Conservation (phyloP, 2,329 filamentous ascomycete genomes). For the Clarireedia monteithiana region DNA sequence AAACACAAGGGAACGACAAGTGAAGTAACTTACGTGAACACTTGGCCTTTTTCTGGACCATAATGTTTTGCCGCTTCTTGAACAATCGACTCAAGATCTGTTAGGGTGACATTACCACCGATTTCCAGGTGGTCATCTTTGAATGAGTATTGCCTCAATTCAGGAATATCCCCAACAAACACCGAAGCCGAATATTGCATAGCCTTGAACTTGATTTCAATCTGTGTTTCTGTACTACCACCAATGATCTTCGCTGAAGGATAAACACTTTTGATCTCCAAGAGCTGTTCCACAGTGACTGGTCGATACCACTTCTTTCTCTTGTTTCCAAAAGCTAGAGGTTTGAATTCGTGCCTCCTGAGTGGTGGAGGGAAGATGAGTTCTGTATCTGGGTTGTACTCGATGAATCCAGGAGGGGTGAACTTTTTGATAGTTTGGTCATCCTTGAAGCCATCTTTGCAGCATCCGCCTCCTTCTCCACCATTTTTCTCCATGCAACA, state of each 20-base stretch:
- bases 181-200: slow-evolving; percentile 85
- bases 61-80: slow-evolving; percentile 73
- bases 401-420: slow-evolving; percentile 83
- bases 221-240: slow-evolving; percentile 94
- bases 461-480: slow-evolving; percentile 53
- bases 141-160: slow-evolving; percentile 75
- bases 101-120: slow-evolving; percentile 86
- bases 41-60: slow-evolving; percentile 54
- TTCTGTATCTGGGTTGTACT: slow-evolving; percentile 88
- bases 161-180: slow-evolving; percentile 86
- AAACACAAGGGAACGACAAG: background rate
- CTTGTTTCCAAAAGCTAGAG: slow-evolving; percentile 89
- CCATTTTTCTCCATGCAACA: slow-evolving; percentile 64
- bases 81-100: slow-evolving; percentile 82
- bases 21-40: slow-evolving; percentile 47
- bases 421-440: slow-evolving; percentile 58
- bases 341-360: slow-evolving; percentile 72
- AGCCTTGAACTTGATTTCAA: slow-evolving; percentile 97
- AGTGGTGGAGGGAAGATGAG: slow-evolving; percentile 88
- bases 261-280: slow-evolving; percentile 82
- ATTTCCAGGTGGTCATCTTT: slow-evolving; percentile 79
- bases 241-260: slow-evolving; percentile 91
- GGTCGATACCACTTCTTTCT: slow-evolving; percentile 90
- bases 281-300: slow-evolving; percentile 74
- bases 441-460: slow-evolving; percentile 49